phyloP scores from a whole-genome alignment of 805 yeast genomes.

The Saccharomyces kudriavzevii region DNA sequence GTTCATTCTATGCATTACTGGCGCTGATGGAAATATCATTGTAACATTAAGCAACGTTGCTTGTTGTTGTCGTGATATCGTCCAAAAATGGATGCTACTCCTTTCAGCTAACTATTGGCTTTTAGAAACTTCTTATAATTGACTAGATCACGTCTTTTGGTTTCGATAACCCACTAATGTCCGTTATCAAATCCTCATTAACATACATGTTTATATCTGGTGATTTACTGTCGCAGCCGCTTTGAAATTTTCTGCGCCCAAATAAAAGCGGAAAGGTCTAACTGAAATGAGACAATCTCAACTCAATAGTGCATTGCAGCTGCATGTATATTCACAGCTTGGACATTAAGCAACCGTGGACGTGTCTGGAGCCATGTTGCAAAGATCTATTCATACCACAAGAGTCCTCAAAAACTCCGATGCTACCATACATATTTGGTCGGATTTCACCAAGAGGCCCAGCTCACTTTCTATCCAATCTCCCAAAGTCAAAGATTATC shows the following conservation, averaged over 20 bases:
- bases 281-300: not conserved
- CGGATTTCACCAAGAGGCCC: constrained; percentile 19
- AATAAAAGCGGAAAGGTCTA: not conserved
- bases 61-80: no score
- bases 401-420: constrained; percentile 10
- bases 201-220: not conserved
- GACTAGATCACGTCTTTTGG: no score
- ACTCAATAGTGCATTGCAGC: not conserved
- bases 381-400: constrained; percentile 18
- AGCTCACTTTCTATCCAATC: constrained; percentile 25
- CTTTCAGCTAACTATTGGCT: no score
- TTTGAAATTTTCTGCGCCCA: not conserved
- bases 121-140: no score
- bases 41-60: no score
- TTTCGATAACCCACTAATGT: no score
- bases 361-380: constrained; percentile 10
- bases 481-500: constrained; percentile 20
- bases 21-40: no score
- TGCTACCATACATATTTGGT: constrained; percentile 17
- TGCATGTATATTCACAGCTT: not conserved
- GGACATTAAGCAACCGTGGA: not conserved
- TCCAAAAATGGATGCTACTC: no score
- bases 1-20: no score
- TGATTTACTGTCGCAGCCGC: not conserved
- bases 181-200: no score